phyloP scores from a whole-genome alignment of 2,329 filamentous ascomycete genomes.

The Neurospora sp. region DNA sequence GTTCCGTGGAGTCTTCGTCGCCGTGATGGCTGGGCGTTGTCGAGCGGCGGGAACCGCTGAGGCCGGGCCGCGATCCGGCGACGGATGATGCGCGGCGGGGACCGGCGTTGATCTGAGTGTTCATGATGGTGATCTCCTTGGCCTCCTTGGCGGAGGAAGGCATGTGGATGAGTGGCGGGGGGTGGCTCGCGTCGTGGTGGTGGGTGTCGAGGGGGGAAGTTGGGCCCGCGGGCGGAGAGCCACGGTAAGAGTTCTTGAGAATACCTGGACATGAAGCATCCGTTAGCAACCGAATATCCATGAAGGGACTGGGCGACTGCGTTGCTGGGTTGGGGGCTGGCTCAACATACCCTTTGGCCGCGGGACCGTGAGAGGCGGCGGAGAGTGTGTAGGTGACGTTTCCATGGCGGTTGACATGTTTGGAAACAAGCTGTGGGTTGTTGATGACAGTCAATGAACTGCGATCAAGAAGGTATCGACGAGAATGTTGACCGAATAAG shows the following conservation, averaged over 20 bases:
- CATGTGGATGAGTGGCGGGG: slow-evolving; percentile 11
- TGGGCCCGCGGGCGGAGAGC: slow-evolving; percentile 37
- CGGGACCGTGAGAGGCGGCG: slow-evolving; percentile 30
- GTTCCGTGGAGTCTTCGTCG: slow-evolving; percentile 32
- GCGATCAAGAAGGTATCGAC: neutral
- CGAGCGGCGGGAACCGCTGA: slow-evolving; percentile 57
- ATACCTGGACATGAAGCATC: slow-evolving; percentile 55
- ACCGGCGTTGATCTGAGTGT: slow-evolving; percentile 90
- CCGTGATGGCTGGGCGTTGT: slow-evolving; percentile 35
- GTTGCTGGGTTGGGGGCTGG: neutral
- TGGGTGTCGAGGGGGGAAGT: slow-evolving; percentile 31
- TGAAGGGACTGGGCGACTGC: neutral
- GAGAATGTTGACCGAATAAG: neutral
- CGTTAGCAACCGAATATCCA: neutral
- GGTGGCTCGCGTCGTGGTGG: slow-evolving; percentile 18
- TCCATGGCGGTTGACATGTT: slow-evolving; percentile 32
- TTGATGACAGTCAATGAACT: neutral
- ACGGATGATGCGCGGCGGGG: slow-evolving; percentile 74
- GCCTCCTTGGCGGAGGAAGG: slow-evolving; percentile 61
- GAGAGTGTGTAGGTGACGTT: slow-evolving; percentile 30
- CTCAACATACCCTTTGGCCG: slow-evolving; percentile 35
- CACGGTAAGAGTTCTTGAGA: slow-evolving; percentile 76
- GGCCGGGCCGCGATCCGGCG: slow-evolving; percentile 43
- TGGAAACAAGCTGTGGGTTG: neutral
- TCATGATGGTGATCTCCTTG: slow-evolving; percentile 86